Percentiles rank a stretch among this genome's conserved stretches.
These are phyloP conservation scores for Sarcomyxa edulis DNA, from an alignment of 768 basidiomycete genomes.

Conservation along the genomic window DNA sequence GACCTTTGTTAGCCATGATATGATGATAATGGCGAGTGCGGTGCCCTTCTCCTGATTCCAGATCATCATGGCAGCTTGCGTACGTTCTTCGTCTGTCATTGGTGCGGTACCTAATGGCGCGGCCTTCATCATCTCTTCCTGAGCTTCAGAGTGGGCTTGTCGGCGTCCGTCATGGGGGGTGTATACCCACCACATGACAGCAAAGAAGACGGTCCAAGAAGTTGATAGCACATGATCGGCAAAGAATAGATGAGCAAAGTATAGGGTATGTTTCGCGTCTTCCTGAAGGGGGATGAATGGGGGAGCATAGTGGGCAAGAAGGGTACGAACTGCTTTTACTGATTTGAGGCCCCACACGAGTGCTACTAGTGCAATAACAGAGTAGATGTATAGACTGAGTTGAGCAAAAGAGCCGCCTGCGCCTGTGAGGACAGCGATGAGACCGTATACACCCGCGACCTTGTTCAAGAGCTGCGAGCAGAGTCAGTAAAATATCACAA, in stretches of 20 bases:
- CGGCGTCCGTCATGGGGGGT: slow-evolving; percentile 87
- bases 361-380: slow-evolving; percentile 72
- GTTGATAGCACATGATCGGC: slow-evolving; percentile 90
- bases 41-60: slow-evolving; percentile 90
- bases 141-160: slow-evolving; percentile 80
- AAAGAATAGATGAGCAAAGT: slow-evolving; percentile 89
- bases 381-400: slow-evolving; percentile 91
- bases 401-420: slow-evolving; percentile 93
- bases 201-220: slow-evolving; percentile 90
- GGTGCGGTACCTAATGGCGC: slow-evolving; percentile 44
- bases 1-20: slow-evolving; percentile 90
- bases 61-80: slow-evolving; percentile 67
- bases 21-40: slow-evolving; percentile 68
- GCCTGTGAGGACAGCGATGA: slow-evolving; percentile 86
- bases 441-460: slow-evolving; percentile 94
- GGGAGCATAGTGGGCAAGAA: slow-evolving; percentile 3
- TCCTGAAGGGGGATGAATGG: slow-evolving; percentile 53
- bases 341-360: slow-evolving; percentile 85
- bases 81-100: slow-evolving; percentile 63
- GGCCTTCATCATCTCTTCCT: slow-evolving; percentile 74
- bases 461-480: slow-evolving; percentile 79
- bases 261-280: slow-evolving; percentile 76
- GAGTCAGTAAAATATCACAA: slow-evolving; percentile 2
- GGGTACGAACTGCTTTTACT: slow-evolving; percentile 68
- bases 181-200: slow-evolving; percentile 85